phyloP scores from a whole-genome alignment of 169 alveolate genomes.

The Condylostoma magnum region DNA sequence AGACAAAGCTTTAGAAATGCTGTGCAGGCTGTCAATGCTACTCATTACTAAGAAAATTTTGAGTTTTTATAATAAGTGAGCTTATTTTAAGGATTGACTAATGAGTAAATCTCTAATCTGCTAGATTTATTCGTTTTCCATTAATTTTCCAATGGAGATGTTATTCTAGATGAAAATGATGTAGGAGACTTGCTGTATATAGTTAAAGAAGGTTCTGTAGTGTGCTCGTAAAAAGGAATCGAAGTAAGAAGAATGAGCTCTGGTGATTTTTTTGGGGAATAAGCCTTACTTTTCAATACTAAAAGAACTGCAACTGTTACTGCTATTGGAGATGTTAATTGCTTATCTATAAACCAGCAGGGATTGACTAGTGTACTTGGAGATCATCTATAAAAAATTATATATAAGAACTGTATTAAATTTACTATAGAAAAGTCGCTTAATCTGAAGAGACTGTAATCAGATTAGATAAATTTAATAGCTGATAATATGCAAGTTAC shows the following conservation, averaged over 20 bases:
- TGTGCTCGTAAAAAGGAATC: constrained; percentile 36
- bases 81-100: background rate
- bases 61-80: constrained; percentile 17
- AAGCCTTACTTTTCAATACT: constrained; percentile 77
- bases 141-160: constrained; percentile 33
- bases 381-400: constrained; percentile 24
- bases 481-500: background rate
- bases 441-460: background rate
- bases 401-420: constrained; percentile 17
- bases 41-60: constrained; percentile 10
- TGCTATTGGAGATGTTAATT: constrained; percentile 55
- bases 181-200: constrained; percentile 47
- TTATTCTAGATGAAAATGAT: constrained; percentile 52
- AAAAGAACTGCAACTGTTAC: constrained; percentile 82
- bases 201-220: constrained; percentile 52
- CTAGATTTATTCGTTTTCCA: constrained; percentile 39
- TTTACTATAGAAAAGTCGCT: constrained; percentile 15
- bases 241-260: constrained; percentile 37
- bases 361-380: constrained; percentile 45
- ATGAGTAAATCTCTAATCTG: constrained; percentile 20
- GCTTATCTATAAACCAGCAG: constrained; percentile 39
- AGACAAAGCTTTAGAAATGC: constrained; percentile 83
- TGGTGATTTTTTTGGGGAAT: constrained; percentile 68
- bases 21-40: constrained; percentile 30
- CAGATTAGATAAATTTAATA: background rate